Conservation (phyloP, 2,329 filamentous ascomycete species). For the Bipolaris gigantea region DNA sequence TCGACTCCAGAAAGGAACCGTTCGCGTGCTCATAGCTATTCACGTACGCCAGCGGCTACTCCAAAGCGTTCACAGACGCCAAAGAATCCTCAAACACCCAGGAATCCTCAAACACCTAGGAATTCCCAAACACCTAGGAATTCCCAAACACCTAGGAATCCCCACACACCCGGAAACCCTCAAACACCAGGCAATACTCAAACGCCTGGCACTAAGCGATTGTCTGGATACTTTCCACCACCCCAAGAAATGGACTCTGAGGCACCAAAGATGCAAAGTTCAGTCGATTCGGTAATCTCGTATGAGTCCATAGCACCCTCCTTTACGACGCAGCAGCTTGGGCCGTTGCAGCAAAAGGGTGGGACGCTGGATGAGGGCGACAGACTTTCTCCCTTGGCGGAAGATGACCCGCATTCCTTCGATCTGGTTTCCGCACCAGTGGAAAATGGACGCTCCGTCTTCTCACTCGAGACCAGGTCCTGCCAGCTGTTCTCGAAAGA, state of each 20-base stretch:
- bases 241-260: constrained; percentile 19
- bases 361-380: constrained; percentile 47
- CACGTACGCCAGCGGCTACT: constrained; percentile 14
- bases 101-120: neutral
- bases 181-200: constrained; percentile 3
- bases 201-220: neutral
- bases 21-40: constrained; percentile 17
- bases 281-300: constrained; percentile 42
- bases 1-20: constrained; percentile 21
- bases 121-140: neutral
- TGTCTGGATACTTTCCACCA: constrained; percentile 1
- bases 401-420: constrained; percentile 58
- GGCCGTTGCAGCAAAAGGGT: constrained; percentile 50
- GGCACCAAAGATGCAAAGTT: constrained; percentile 34
- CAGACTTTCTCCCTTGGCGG: constrained; percentile 52
- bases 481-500: constrained; percentile 67
- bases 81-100: neutral
- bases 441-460: constrained; percentile 36
- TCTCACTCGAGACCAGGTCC: constrained; percentile 65
- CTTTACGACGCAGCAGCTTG: constrained; percentile 37
- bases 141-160: neutral
- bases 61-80: constrained; percentile 10
- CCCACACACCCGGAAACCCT: neutral
- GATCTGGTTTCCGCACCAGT: constrained; percentile 54
- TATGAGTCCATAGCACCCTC: constrained; percentile 41